Percentiles rank a stretch among this genome's conserved stretches.
Evolutionary conservation across 441 rosid species (phyloP).

Genomic region (Syzygium syzygioides): DNA sequence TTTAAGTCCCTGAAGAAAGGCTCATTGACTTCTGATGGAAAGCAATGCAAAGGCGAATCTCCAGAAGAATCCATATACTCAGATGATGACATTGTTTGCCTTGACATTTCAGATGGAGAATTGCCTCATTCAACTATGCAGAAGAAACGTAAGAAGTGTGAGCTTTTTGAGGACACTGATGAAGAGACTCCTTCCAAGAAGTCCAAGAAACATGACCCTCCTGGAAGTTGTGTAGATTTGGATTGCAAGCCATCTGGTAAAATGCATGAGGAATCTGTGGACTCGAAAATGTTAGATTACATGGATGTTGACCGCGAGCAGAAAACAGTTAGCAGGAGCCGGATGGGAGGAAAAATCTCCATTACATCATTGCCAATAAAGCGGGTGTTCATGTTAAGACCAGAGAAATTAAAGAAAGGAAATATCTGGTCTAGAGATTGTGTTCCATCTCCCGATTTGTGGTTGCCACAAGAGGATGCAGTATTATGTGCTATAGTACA

Average conservation of each 20-base stretch:
- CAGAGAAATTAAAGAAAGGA: constrained; percentile 90
- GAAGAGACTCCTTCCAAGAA: constrained; percentile 59
- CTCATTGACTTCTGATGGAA: constrained; percentile 63
- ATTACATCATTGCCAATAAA: constrained; percentile 83
- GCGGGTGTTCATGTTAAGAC: constrained; percentile 74
- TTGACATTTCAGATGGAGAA: constrained; percentile 44
- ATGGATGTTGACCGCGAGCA: constrained; percentile 55
- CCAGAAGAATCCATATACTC: constrained; percentile 42
- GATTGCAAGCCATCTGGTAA: constrained; percentile 33
- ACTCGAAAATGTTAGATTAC: constrained; percentile 28
- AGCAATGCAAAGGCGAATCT: constrained; percentile 49
- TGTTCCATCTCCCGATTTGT: constrained; percentile 87
- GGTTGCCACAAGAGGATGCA: constrained; percentile 99
- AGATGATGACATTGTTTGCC: constrained; percentile 45
- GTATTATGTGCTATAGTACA: constrained; percentile 96
- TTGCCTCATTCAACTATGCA: constrained; percentile 38
- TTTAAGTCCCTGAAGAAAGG: constrained; percentile 92
- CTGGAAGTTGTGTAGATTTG: constrained; percentile 31
- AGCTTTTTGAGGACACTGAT: constrained; percentile 32
- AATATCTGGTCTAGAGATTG: constrained; percentile 95
- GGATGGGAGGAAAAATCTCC: constrained; percentile 73
- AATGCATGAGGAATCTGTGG: constrained; percentile 38
- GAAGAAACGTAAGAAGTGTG: constrained; percentile 71
- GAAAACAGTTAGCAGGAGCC: constrained; percentile 60
- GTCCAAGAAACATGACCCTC: constrained; percentile 55